Evolutionary conservation across 1,284 basidiomycete genomes (phyloP).

Genomic region (Cryptococcus sp.): DNA sequence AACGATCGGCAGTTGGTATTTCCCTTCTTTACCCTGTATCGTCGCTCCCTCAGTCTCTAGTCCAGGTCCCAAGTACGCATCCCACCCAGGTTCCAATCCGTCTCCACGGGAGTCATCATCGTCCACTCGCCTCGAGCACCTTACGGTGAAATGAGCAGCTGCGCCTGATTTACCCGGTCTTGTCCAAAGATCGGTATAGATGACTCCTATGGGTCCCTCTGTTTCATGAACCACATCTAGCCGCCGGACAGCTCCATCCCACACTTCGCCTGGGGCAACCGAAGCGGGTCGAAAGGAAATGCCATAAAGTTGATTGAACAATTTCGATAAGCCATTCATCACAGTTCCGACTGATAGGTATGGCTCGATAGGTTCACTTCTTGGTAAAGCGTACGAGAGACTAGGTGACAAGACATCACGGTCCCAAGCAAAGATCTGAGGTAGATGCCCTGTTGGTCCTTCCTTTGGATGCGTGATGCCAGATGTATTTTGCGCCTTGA

Average conservation of each 20-base stretch:
- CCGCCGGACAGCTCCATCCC: constrained; percentile 84
- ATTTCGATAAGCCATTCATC: constrained; percentile 76
- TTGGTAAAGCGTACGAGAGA: constrained; percentile 58
- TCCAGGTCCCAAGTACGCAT: constrained; percentile 33
- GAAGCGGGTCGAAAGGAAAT: constrained; percentile 66
- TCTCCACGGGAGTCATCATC: constrained; percentile 78
- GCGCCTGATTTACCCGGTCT: constrained; percentile 80
- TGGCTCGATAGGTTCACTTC: constrained; percentile 54
- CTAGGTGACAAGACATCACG: constrained; percentile 61
- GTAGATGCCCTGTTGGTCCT: constrained; percentile 49
- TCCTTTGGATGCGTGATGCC: constrained; percentile 18
- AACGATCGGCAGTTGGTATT: constrained; percentile 84
- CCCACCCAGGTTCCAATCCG: constrained; percentile 38
- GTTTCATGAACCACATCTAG: constrained; percentile 80
- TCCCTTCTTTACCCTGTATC: constrained; percentile 57
- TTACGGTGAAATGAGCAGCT: constrained; percentile 95
- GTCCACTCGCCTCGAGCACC: constrained; percentile 87
- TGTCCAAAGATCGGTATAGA: constrained; percentile 89
- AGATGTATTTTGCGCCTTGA: constrained; percentile 67
- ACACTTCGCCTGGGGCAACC: constrained; percentile 71
- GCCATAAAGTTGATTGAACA: constrained; percentile 83
- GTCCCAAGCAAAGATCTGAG: constrained; percentile 84
- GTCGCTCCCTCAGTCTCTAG: constrained; percentile 37
- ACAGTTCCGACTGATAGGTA: constrained; percentile 73
- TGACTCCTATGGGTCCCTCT: constrained; percentile 80